Percentiles rank a stretch among this genome's conserved stretches.
phyloP scores from a whole-genome alignment of 1,139 yeast genomes.

The Yamadazyma kanchanaburiensis region DNA sequence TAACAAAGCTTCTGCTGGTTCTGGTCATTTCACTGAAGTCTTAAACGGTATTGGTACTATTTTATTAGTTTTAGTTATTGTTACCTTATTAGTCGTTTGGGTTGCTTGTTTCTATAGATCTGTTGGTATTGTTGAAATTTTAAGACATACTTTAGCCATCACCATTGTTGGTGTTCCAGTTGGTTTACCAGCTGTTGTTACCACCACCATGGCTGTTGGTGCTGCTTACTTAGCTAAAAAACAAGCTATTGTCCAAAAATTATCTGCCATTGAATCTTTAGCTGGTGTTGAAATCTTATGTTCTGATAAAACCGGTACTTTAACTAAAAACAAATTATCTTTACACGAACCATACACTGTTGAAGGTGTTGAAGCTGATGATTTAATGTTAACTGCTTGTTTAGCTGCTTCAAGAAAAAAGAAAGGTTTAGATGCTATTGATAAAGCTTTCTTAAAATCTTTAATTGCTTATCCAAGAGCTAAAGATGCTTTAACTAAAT shows the following conservation, averaged over 20 bases:
- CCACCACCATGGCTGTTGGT: conserved; percentile 99
- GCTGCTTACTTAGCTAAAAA: conserved; percentile 99
- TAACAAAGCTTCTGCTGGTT: conserved; percentile 90
- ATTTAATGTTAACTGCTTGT: conserved; percentile 96
- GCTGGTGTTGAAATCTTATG: conserved; percentile 99
- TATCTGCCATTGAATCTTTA: conserved; percentile 96
- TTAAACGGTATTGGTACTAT: conserved; percentile 97
- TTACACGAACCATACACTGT: conserved; percentile 99
- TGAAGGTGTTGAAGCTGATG: conserved; percentile 97
- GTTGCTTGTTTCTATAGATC: conserved; percentile 94
- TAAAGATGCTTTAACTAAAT: conserved; percentile 89
- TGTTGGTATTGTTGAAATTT: conserved; percentile 80
- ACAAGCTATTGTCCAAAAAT: conserved; percentile 97
- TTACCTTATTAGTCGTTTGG: conserved; percentile 89
- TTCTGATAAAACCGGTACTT: conserved; percentile 99
- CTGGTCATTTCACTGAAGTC: conserved; percentile 97
- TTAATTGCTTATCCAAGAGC: conserved; percentile 87
- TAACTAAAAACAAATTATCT: conserved; percentile 95
- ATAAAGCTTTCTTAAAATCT: conserved; percentile 94
- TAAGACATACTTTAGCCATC: conserved; percentile 93
- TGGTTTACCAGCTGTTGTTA: conserved; percentile 99
- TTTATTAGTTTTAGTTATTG: conserved; percentile 82
- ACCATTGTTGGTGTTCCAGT: conserved; percentile 99
- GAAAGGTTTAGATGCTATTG: conserved; percentile 98
- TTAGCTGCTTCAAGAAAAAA: conserved; percentile 98